phyloP scores from a whole-genome alignment of 169 alveolate species.

The Cystoisospora suis region DNA sequence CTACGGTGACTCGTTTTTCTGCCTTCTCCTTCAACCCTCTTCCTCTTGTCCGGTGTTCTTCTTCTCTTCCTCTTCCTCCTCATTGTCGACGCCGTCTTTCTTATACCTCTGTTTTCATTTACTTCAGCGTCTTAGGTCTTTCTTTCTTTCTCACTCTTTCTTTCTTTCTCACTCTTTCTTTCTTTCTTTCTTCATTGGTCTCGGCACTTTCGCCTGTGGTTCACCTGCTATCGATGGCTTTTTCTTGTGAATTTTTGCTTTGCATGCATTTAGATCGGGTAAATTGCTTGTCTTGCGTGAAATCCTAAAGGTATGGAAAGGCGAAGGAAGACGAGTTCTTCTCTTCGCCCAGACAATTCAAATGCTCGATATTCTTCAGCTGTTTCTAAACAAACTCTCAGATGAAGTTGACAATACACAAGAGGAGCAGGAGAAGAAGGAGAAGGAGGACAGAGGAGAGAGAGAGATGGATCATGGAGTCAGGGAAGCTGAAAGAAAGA shows the following conservation, averaged over 20 bases:
- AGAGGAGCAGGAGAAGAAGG: background rate
- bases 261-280: slow-evolving; percentile 20
- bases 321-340: slow-evolving; percentile 65
- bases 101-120: background rate
- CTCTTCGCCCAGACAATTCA: slow-evolving; percentile 72
- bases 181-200: too few relatives aligned
- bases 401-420: background rate
- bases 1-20: background rate
- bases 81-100: background rate
- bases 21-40: background rate
- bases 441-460: background rate
- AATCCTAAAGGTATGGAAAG: slow-evolving; percentile 65
- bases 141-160: too few relatives aligned
- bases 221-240: too few relatives aligned
- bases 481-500: background rate
- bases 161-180: too few relatives aligned
- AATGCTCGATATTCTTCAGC: slow-evolving; percentile 68
- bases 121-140: too few relatives aligned
- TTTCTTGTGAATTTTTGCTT: background rate
- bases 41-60: background rate
- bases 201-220: too few relatives aligned
- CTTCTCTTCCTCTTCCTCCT: background rate
- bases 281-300: slow-evolving; percentile 66
- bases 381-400: too few relatives aligned
- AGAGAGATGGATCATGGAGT: background rate